Conservation (phyloP, 345 rosid genomes). For the Fremontodendron californicum region DNA sequence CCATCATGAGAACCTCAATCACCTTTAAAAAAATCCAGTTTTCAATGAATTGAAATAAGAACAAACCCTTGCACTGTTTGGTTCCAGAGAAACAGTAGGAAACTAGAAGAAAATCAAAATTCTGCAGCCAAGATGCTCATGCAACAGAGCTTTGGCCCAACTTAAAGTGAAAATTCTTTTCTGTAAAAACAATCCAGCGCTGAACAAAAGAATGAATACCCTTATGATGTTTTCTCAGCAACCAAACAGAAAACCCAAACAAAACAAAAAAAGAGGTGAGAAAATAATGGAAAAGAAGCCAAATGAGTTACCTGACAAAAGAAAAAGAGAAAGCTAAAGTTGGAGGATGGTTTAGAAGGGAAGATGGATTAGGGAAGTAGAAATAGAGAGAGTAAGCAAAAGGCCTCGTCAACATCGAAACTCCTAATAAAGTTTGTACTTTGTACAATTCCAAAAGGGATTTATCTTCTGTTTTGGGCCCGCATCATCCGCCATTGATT, state of each 20-base stretch:
- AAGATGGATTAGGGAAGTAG: background rate
- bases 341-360: background rate
- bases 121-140: background rate
- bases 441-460: background rate
- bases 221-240: background rate
- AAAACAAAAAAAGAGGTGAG: background rate
- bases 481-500: background rate
- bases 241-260: background rate
- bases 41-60: background rate
- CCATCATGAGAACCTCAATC: background rate
- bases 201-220: background rate
- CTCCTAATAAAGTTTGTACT: background rate
- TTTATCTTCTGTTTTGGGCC: background rate
- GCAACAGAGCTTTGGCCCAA: background rate
- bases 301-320: background rate
- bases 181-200: background rate
- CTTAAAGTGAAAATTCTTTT: background rate
- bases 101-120: background rate
- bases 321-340: background rate
- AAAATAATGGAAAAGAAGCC: background rate
- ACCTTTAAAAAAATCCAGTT: background rate
- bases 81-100: background rate
- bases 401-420: background rate
- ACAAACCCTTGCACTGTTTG: background rate
- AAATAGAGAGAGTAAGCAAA: background rate